Base-by-base conservation (phyloP, 2,329 filamentous ascomycete genomes). In the Alternaria atra region DNA sequence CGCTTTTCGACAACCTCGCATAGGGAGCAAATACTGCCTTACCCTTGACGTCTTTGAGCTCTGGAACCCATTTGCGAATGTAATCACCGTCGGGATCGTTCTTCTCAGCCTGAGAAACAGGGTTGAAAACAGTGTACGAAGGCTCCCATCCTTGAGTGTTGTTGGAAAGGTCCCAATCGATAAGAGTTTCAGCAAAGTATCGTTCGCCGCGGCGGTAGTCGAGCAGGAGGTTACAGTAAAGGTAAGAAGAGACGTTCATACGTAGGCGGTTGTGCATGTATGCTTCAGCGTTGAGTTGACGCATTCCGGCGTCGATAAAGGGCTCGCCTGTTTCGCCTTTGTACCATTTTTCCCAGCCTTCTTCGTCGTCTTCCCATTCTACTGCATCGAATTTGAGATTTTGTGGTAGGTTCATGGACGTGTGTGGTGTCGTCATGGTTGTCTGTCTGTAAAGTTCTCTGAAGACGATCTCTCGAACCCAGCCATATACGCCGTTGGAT, bases 131-230 rank as follows among this genome's bases (percentile, higher is more conserved):
- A 0, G 83, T 84, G 58, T 84, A 85, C 20, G 74, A 79, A 1
- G 83, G 84, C 71, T 85, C 82, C 83, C 83, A 85, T 29, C 81
- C 79, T 57, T 85, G 79, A n/a, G 84, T 81, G 66, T 85, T 83
- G 62, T 85, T 83, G 35, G 76, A 76, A 58, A 86, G 65, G 73
- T 83, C 80, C 77, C 80, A 80, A 62, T 84, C 81, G 34, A 83
- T 77, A 29, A 85, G 69, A 2, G 80, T 82, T 64, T 84, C 82
- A 1, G 83, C 83, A 61, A 85, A 85, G 59, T 83, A 85, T 1
- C 83, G 73, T 69, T 85, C 83, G 10, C 83, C 83, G 2, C 79
- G 68, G 3, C 83, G 77, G 58, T 84, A 85, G 63, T 85, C 82
- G 53, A 85, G 73, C 1, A 85, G 75, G 9, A 85, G 56, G 54